Percentiles rank a stretch among this genome's conserved stretches.
Conservation (phyloP, 2,329 filamentous ascomycete genomes). For the Cytospora piceae region DNA sequence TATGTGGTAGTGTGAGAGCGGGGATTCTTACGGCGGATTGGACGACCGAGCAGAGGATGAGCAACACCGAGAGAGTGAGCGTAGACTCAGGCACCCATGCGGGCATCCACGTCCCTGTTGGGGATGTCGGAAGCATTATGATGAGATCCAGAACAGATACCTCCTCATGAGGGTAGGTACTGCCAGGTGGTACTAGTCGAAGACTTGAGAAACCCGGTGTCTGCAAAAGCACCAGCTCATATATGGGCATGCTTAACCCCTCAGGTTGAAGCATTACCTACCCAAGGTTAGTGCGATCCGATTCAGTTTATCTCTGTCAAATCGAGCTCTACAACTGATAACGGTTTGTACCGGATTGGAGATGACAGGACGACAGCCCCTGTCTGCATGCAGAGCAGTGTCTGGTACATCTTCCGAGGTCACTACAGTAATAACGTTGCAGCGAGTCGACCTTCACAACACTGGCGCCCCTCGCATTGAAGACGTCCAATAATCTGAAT, state of each 20-base stretch:
- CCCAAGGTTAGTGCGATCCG: not conserved
- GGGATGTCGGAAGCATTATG: constrained; percentile 41
- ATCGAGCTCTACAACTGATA: constrained; percentile 11
- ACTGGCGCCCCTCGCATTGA: not conserved
- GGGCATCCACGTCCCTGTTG: constrained; percentile 51
- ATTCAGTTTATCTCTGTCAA: constrained; percentile 1
- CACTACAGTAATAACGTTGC: too few relatives aligned
- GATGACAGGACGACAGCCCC: not conserved
- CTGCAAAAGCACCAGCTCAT: too few relatives aligned
- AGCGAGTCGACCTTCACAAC: constrained; percentile 22
- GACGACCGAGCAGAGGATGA: constrained; percentile 49
- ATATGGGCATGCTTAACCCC: too few relatives aligned
- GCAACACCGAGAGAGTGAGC: constrained; percentile 42
- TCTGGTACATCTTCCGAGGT: too few relatives aligned
- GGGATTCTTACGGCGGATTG: constrained; percentile 45
- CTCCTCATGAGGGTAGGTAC: not conserved
- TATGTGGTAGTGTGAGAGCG: not conserved
- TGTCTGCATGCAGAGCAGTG: constrained; percentile 2
- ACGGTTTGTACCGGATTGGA: not conserved
- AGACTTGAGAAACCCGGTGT: too few relatives aligned
- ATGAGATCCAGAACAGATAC: not conserved
- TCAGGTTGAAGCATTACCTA: not conserved
- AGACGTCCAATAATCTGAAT: too few relatives aligned
- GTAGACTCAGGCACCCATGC: constrained; percentile 51
- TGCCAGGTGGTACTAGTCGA: too few relatives aligned